Base-by-base conservation (phyloP, 306 rosid genomes). In the Gastrolobium villosum region DNA sequence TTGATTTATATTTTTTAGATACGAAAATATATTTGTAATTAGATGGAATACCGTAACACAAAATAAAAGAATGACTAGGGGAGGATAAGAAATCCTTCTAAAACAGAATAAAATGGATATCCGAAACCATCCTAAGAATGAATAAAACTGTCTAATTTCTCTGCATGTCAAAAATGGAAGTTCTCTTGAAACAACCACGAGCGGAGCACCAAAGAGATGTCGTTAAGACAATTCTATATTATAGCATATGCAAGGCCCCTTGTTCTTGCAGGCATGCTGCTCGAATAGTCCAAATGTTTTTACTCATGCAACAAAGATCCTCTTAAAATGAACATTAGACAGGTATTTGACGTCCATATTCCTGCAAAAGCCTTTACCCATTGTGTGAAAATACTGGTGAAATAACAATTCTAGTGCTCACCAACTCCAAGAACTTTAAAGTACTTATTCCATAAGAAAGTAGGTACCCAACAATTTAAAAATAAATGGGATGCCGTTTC, bases 11-110 rank as follows among this genome's bases (percentile, higher is more conserved):
- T 61, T 4, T 39, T 50, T 59, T 4, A 5, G 53, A 50, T 20
- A 44, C 68, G 35, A 34, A 43, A 46, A 2, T 11, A 41, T 65
- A 14, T 66, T 46, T 65, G 32, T 31, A 56, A 55, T 39, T 53
- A 34, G 50, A 54, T 11, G 10, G 34, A 65, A 7, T 11, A 50
- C 52, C 30, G 7, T 41, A 65, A 10, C 5, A 44, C 26, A 20
- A 20, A 20, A 7, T 43, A 13, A 64, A 74, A 43, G 52, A 71
- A 68, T 4, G 7, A 46, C 35, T 7, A 2, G 6, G 31, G 46
- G 59, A 72, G 36, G 43, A 65, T 74, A 36, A 4, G 37, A 43
- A 11, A 49, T 55, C 53, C 15, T 72, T 9, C 44, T n/a, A 68
- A 68, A 68, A 55, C 37, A 31, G 10, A 20, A 30, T 56, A 9